Evolutionary conservation across 768 basidiomycete genomes (phyloP).

Genomic region (Leccinum disarticulatum): DNA sequence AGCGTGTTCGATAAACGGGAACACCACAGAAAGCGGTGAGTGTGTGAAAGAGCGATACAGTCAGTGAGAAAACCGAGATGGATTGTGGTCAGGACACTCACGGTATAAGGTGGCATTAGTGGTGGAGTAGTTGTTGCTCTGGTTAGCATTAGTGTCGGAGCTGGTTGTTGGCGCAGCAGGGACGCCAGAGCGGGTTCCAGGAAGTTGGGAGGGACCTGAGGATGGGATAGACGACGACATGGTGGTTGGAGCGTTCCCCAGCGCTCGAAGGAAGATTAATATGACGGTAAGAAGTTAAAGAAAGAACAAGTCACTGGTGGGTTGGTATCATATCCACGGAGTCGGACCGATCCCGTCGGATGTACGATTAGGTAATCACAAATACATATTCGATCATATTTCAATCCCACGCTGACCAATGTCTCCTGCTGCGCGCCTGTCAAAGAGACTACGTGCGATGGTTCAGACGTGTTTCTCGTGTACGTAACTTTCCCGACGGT

Average conservation of each 20-base stretch:
- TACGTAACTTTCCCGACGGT: not conserved
- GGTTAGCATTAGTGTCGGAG: not conserved
- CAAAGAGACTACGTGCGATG: not conserved
- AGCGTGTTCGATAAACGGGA: not conserved
- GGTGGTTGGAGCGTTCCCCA: not conserved
- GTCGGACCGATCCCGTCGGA: conserved; percentile 7
- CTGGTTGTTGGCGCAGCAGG: not conserved
- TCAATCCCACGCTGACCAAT: not conserved
- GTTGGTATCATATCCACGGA: not conserved
- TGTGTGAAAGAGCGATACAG: conserved; percentile 11
- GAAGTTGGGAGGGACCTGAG: not conserved
- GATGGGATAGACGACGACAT: conserved; percentile 14
- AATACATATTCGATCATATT: not conserved
- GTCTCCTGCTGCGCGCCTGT: not conserved
- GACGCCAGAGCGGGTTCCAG: not conserved
- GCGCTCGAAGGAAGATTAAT: conserved; percentile 19
- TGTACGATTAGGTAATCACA: not conserved
- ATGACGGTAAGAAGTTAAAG: not conserved
- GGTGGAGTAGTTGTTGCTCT: not conserved
- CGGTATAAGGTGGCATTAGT: conserved; percentile 29
- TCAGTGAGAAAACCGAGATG: conserved; percentile 20
- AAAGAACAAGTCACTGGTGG: not conserved
- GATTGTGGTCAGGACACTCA: conserved; percentile 18
- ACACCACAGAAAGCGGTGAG: not conserved
- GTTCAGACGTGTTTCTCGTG: not conserved